Base-by-base conservation (phyloP, 305 asterid genomes). In the Fraxinus ornus region DNA sequence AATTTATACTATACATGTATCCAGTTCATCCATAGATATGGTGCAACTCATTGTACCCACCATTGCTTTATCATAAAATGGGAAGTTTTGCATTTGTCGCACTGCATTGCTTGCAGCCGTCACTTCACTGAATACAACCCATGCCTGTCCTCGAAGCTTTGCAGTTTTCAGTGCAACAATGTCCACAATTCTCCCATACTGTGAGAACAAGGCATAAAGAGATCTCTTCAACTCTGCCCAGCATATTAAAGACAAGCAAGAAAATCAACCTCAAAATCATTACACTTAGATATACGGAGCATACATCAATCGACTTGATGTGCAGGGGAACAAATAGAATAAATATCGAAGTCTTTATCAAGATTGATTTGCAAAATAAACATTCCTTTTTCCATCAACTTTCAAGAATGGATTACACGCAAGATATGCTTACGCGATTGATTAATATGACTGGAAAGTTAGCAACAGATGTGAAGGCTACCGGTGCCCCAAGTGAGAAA, bases 221-320 rank as follows among this genome's bases (percentile, higher is more conserved):
- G 98, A 96, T 89, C 97, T 96, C 98, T 96, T 96, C 94, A 96
- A 89, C 96, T 96, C 98, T 96, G 97, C 82, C 82, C 91, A 89
- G 76, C 80, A 44, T 82, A 83, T 87, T 81, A 75, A 81, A 86
- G 81, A 85, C 84, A 86, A 44, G 70, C 76, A 86, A 81, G 64
- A 60, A 75, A 83, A 81, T 77, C 83, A 87, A 66, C 64, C 32
- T 52, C 80, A 81, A 30, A 83, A 79, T 81, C 75, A 80, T 47
- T 8, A 77, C 78, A 72, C 76, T 82, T 78, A 9, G 44, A 83
- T 30, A 72, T 17, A 68, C 13, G 22, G 75, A 82, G 83, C 57
- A 68, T 72, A 37, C 44, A 52, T 57, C 44, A 77, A 47, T 68
- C 52, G 73, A 64, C 80, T 60, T 32, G 36, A 68, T 24, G 32